phyloP scores from a whole-genome alignment of 2,329 filamentous ascomycete species.

The Nothophaeocryptopus gaeumannii region DNA sequence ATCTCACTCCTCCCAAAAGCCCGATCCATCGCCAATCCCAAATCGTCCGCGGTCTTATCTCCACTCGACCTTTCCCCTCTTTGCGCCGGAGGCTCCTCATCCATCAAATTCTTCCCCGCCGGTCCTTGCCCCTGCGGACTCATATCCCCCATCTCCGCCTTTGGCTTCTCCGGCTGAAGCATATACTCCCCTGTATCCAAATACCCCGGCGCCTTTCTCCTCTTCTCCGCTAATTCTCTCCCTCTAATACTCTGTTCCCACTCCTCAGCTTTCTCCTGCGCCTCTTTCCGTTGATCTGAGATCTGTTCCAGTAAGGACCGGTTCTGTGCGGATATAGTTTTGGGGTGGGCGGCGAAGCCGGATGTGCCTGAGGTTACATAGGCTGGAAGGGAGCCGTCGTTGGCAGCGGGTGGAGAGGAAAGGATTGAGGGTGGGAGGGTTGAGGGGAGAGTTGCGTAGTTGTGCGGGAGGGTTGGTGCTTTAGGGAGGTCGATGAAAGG shows the following conservation, averaged over 20 bases:
- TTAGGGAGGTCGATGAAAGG: conserved; percentile 90
- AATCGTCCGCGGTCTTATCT: conserved; percentile 30
- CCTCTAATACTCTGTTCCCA: conserved; percentile 67
- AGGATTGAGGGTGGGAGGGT: conserved; percentile 73
- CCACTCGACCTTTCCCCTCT: conserved; percentile 10
- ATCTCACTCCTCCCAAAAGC: conserved; percentile 36
- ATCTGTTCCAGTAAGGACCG: conserved; percentile 74
- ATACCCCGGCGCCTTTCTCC: conserved; percentile 76
- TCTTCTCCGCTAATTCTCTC: conserved; percentile 73
- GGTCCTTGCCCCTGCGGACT: conserved; percentile 12
- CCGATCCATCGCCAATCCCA: conserved; percentile 37
- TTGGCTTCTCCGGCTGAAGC: conserved; percentile 61
- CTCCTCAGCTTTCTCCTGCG: conserved; percentile 62
- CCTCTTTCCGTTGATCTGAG: conserved; percentile 64
- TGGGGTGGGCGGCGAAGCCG: conserved; percentile 77
- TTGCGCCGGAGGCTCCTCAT: conserved; percentile 13
- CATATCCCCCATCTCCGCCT: conserved; percentile 9
- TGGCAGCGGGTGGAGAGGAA: conserved; percentile 42
- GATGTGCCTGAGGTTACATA: conserved; percentile 72
- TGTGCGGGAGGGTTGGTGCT: conserved; percentile 89
- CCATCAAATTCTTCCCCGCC: conserved; percentile 26
- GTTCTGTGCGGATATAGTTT: conserved; percentile 81
- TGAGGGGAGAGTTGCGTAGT: conserved; percentile 85
- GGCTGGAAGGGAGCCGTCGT: conserved; percentile 47
- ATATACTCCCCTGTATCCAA: conserved; percentile 70